Evolutionary conservation across 257 asterid species (phyloP), one percentile per base, ranked within the genome.

Genomic region (Nicotiana undulata): DNA sequence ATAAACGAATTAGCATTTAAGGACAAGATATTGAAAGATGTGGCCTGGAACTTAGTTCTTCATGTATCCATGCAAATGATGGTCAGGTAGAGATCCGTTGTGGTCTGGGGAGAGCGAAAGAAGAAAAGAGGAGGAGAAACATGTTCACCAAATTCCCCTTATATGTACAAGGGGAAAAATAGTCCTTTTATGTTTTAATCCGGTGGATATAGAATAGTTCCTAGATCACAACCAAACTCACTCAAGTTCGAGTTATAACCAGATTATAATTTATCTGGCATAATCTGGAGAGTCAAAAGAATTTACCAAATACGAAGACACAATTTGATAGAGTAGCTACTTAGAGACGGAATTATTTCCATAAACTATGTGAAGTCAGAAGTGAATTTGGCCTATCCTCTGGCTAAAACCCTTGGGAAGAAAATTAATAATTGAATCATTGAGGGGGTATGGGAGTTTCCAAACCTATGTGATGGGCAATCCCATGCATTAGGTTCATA

Each of bases 341-440:
- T 44, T 1, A 60, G 24, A 20, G 29, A 64, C 55, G 79, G 75
- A 24, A 31, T 63, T 7, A 64, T 82, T 6, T 76, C 18, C 20
- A 65, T 82, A 63, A 55, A 63, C 66, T 77, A 64, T 53, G 85
- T 82, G 79, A 52, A 52, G 74, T 82, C 74, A 77, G 3, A 82
- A 32, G 10, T 76, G 46, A 65, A 82, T 76, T 46, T 76, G 60
- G 68, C 49, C 4, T 63, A 77, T 63, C 79, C 61, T 63, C 79
- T 65, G 17, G 64, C 82, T 29, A 82, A 29, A 82, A 65, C 60
- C 55, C 6, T 63, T 24, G 28, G 61, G 70, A 18, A 77, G 44
- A 76, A 51, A 76, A 55, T 9, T 34, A 10, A 22, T 59, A 56
- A n/a, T 3, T 61, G 9, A 78, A 18, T 16, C 59, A 15, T 59